Evolutionary conservation across 768 basidiomycete genomes (phyloP), one percentile per base, ranked within the genome.

Genomic region (Suillus sp.): DNA sequence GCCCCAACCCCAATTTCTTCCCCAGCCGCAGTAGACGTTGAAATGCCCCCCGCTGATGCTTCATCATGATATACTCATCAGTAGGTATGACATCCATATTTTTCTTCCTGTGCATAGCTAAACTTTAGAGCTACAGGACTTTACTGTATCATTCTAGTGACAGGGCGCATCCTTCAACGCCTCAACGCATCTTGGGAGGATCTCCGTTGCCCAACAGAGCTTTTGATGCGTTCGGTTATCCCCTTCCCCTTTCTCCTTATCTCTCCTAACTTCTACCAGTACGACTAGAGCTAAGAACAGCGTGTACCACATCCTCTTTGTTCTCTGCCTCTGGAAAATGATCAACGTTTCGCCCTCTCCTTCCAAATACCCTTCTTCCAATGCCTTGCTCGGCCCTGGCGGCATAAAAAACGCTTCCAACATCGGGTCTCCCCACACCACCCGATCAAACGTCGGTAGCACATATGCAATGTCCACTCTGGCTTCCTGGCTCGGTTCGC

Each of bases 221-320:
- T 72, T 78, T 62, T 76, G 71, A 59, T 65, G 11, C 22, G 32
- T 0, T 63, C 7, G 22, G 5, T 71, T 76, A 50, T 71, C 68
- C 57, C 61, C 68, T 34, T 68, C 68, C 37, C 55, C 67, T 32
- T 53, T 50, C n/a, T 27, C 61, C 43, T 34, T 62, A 38, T 65
- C 61, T 40, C 62, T 51, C 57, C 71, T 72, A 65, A 82, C 83
- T 30, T 76, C 77, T 55, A 88, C 72, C 59, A 88, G 76, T 2
- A 88, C 73, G 13, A 87, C 68, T 56, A 82, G 64, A 14, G 87
- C 85, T 63, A 89, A 69, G 71, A 88, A 91, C 7, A 91, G 69
- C 37, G 85, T 86, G 71, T 92, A 92, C 91, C 91, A 93, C 55
- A 87, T 67, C 64, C 90, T 77, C 74, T 93, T 93, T 56, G 90